Base-by-base conservation (phyloP, 2,329 filamentous ascomycete species). In the Harringtonia lauricola region DNA sequence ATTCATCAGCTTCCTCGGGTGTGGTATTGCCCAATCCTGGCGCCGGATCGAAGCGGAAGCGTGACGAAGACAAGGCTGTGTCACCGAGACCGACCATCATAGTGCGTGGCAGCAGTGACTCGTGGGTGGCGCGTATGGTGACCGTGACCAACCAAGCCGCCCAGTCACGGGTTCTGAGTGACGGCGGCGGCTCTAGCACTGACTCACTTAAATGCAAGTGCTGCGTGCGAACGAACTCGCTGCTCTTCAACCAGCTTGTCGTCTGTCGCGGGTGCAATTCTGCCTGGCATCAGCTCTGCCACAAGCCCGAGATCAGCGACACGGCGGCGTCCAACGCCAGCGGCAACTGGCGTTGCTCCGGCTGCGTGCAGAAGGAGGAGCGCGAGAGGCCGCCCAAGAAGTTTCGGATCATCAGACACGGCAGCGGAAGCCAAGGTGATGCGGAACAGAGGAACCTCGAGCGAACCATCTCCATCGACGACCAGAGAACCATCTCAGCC, bases 221-320 rank as follows among this genome's bases (percentile, higher is more conserved):
- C 50, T 94, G 86, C 62, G 73, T 79, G 42, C 71, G 86, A 51
- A 79, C 83, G 10, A 74, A 83, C 51, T 86, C 82, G 54, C 81
- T 83, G 3, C 59, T 68, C n/a, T 77, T 67, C 52, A 92, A 92
- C 62, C 76, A 81, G 63, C 89, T 94, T 57, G 85, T 92, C 3
- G 87, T 89, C 60, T 94, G 86, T 64, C 84, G 90, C 61, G 79
- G 79, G 15, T 94, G 86, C 65, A 85, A 86, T 57, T 70, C 71
- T 26, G 76, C 80, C 35, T 94, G 86, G 74, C 86, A 94, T 60
- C 84, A 88, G 58, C 76, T 78, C 54, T 94, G 86, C 55, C 86
- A 94, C 59, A 74, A 84, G 46, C 86, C 86, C 1, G 72, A 74
- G 9, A 85, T 94, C 47, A 70, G 73, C n/a, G 74, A 81, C 48